Conservation (phyloP, 2,329 filamentous ascomycete genomes). For the Pyricularia sp. region DNA sequence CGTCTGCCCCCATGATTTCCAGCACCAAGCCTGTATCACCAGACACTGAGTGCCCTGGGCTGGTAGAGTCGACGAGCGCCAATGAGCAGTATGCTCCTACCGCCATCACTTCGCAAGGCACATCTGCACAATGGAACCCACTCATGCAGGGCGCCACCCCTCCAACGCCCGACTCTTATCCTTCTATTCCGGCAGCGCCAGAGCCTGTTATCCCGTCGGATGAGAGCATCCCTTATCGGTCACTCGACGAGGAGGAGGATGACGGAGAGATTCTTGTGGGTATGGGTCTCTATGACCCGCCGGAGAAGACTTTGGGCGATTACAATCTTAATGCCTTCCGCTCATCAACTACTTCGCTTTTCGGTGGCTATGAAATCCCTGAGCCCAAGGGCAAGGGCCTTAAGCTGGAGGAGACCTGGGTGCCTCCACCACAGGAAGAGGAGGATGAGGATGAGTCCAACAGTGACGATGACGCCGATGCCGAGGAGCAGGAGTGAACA, state of each 20-base stretch:
- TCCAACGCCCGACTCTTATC: conserved; percentile 50
- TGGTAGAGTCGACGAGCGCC: neutral
- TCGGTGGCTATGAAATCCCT: conserved; percentile 32
- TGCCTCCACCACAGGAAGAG: conserved; percentile 52
- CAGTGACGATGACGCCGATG: conserved; percentile 28
- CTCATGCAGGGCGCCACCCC: conserved; percentile 26
- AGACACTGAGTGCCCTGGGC: neutral
- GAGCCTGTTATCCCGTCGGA: conserved; percentile 17
- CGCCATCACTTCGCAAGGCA: neutral
- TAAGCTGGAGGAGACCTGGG: conserved; percentile 75
- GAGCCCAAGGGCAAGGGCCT: conserved; percentile 59
- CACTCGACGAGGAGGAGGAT: conserved; percentile 42
- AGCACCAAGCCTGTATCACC: conserved; percentile 9
- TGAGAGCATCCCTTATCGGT: conserved; percentile 40
- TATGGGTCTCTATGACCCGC: conserved; percentile 71
- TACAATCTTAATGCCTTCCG: conserved; percentile 44
- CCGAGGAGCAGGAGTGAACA: conserved; percentile 20
- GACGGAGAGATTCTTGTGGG: conserved; percentile 68
- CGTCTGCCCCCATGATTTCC: conserved; percentile 13
- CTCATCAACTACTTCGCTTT: conserved; percentile 42
- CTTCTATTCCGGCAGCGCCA: conserved; percentile 31
- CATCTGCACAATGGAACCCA: conserved; percentile 7
- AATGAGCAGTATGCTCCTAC: neutral
- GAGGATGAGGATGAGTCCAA: conserved; percentile 41
- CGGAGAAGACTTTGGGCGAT: conserved; percentile 44